Conservation (phyloP, 495 filamentous ascomycete species). For the Hypomontagnella monticulosa region DNA sequence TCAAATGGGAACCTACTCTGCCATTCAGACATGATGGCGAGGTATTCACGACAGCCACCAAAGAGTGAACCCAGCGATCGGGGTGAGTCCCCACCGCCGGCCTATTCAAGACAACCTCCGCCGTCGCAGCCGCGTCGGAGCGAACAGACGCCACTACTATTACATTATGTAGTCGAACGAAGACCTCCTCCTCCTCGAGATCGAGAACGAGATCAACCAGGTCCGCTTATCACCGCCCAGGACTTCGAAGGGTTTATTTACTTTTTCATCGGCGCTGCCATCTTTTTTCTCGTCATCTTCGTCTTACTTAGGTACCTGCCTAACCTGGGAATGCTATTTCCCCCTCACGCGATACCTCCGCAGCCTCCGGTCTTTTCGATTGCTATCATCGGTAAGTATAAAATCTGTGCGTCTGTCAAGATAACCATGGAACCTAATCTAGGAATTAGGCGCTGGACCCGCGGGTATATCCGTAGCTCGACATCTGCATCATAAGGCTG, state of each 20-base stretch:
- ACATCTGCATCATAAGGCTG: conserved; percentile 21
- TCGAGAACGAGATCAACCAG: too few species aligned
- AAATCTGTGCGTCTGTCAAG: background rate
- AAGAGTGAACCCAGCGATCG: conserved; percentile 1
- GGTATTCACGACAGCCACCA: background rate
- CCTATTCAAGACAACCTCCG: conserved; percentile 16
- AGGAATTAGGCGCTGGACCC: conserved; percentile 37
- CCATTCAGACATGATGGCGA: conserved; percentile 10
- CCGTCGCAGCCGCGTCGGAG: background rate
- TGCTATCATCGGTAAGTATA: conserved; percentile 42
- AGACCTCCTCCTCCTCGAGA: background rate
- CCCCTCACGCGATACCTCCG: conserved; percentile 1
- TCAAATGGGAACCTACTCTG: too few species aligned
- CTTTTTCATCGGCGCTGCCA: background rate
- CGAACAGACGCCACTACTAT: conserved; percentile 20
- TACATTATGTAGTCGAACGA: background rate
- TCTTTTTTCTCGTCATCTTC: background rate
- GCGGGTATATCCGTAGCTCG: conserved; percentile 44
- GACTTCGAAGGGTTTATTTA: too few species aligned
- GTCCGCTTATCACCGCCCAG: too few species aligned
- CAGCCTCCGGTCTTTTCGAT: conserved; percentile 30
- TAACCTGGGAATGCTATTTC: background rate
- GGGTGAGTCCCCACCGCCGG: conserved; percentile 28
- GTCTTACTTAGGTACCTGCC: background rate
- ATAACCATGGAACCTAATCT: conserved; percentile 9